Percentiles rank a stretch among this genome's conserved stretches.
Conservation (phyloP, 2,329 filamentous ascomycete genomes). For the Fusarium tricinctum region DNA sequence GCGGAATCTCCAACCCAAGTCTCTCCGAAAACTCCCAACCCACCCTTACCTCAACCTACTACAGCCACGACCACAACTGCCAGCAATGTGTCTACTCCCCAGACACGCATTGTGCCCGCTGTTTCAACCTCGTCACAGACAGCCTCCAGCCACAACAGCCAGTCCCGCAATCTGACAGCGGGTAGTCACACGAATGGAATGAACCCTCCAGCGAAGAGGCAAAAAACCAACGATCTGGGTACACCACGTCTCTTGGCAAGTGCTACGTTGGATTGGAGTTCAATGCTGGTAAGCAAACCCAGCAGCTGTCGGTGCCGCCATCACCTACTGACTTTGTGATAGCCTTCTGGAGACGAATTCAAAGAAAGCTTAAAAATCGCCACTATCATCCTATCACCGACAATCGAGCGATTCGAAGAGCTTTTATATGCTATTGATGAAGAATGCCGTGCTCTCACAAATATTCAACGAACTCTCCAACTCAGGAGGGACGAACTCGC, state of each 20-base stretch:
- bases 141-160: rapidly evolving
- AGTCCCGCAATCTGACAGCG: not conserved
- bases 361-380: not conserved
- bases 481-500: not conserved
- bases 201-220: not conserved
- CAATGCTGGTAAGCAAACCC: not conserved
- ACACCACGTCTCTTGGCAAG: rapidly evolving
- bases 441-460: not conserved
- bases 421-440: not conserved
- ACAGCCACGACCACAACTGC: not conserved
- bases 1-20: not conserved
- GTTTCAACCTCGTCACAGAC: not conserved
- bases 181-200: no score
- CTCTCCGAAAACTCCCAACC: not conserved
- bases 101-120: rapidly evolving
- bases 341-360: constrained; percentile 5
- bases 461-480: not conserved
- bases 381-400: not conserved
- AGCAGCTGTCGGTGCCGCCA: rapidly evolving
- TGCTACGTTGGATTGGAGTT: not conserved
- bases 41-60: not conserved
- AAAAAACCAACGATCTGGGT: not conserved
- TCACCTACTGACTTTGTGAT: not conserved
- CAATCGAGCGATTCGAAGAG: not conserved
- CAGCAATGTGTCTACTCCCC: not conserved